phyloP scores from a whole-genome alignment of 305 asterid species.

The Fraxinus baroniana region DNA sequence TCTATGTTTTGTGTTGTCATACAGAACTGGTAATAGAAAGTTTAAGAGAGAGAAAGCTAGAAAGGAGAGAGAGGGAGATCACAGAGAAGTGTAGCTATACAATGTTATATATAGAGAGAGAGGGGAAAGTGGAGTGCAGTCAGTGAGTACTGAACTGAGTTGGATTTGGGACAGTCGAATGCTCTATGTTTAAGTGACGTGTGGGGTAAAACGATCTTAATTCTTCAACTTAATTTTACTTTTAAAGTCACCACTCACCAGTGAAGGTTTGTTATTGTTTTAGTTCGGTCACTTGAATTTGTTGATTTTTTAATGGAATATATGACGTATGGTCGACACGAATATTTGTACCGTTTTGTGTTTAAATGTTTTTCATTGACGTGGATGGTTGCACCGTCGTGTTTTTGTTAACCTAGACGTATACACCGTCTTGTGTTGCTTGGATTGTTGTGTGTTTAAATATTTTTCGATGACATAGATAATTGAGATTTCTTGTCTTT shows the following conservation, averaged over 20 bases:
- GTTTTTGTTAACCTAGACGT: neutral
- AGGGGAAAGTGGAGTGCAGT: constrained; percentile 5
- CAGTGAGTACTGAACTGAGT: constrained; percentile 20
- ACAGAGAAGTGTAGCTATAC: constrained; percentile 22
- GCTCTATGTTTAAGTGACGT: neutral
- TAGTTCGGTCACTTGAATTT: neutral
- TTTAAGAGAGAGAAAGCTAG: neutral
- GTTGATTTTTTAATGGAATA: neutral
- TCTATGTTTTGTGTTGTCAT: constrained; percentile 30
- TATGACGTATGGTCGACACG: neutral
- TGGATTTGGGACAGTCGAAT: neutral
- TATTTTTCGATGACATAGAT: neutral
- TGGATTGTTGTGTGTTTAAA: neutral
- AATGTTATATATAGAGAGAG: constrained; percentile 29
- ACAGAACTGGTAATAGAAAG: constrained; percentile 1
- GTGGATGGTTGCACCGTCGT: neutral
- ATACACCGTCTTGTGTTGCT: neutral
- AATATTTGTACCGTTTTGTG: neutral
- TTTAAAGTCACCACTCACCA: neutral
- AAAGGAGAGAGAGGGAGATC: constrained; percentile 19
- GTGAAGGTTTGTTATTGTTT: neutral
- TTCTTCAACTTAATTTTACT: neutral
- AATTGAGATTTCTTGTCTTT: neutral
- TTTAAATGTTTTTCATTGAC: neutral
- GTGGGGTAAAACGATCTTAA: neutral